Evolutionary conservation across 495 filamentous ascomycete genomes (phyloP), one percentile per base, ranked within the genome.

Genomic region (Melanomma pulvis-pyrius): DNA sequence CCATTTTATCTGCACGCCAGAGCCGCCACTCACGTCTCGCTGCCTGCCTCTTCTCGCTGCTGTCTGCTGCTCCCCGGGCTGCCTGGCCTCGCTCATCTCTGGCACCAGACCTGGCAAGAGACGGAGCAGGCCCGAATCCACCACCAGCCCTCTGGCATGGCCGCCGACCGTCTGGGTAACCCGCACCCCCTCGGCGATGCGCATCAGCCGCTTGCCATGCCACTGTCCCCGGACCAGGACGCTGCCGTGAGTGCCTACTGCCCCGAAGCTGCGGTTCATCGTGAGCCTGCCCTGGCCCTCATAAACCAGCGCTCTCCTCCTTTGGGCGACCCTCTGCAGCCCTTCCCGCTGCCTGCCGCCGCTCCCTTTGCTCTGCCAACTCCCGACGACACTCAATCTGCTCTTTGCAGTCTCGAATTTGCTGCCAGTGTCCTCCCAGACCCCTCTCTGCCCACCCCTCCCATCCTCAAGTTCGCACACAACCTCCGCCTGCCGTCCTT

Each of bases 401-500:
- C 53, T 21, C 59, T 71, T 12, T 44, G 9, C 11, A 29, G 19
- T 39, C 29, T 65, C 49, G 47, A 22, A 26, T 63, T 67, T 58
- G 59, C 61, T 9, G 52, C 17, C 1, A 46, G 49, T 47, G 59
- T 15, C 24, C 58, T 71, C 19, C 59, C 51, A n/a, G 55, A 55
- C 49, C 59, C 56, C 8, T 55, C 71, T 19, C 63, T 68, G 4
- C 63, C 63, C 1, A 41, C 67, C 30, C 71, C 63, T 15, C 44
- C 63, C 1, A 48, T 68, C 6, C 25, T 48, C 4, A 78, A 66
- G 63, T 17, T 63, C 12, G 55, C 62, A 13, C 73, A 51, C 36
- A 70, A 64, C 28, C 66, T 77, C 0, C 71, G 74, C 21, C 69
- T 79, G 0, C 76, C 76, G 5, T 75, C 76, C 1, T 79, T 79